Percentiles rank a stretch among this genome's conserved stretches.
Conservation (phyloP, 202 grass and related monocot species). For the Musa balbisiana region DNA sequence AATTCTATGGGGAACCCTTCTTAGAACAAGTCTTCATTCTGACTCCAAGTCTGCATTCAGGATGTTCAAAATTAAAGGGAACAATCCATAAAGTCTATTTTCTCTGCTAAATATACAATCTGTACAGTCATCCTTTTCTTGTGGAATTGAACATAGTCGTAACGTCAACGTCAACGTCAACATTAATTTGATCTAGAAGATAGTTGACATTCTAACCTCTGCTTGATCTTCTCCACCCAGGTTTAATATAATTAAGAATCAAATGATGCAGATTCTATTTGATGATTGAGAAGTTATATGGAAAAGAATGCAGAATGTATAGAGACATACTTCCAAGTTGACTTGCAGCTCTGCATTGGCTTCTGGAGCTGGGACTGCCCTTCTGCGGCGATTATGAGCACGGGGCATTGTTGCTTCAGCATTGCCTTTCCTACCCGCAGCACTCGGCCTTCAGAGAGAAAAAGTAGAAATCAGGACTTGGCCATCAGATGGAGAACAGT, state of each 20-base stretch:
- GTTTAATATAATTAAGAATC: background rate
- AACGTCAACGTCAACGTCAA: no score
- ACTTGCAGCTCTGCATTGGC: constrained; percentile 25
- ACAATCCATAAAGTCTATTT: no score
- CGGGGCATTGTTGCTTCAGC: background rate
- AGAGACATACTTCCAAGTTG: constrained; percentile 20
- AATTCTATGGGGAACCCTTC: no score
- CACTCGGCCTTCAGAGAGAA: background rate
- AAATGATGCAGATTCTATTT: background rate
- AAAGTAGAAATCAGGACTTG: background rate
- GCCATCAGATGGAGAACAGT: background rate
- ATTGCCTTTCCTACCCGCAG: background rate
- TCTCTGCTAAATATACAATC: no score
- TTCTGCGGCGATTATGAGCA: constrained; percentile 8
- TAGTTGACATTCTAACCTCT: no score
- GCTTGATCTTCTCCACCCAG: no score
- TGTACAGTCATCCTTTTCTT: no score
- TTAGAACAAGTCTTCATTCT: no score
- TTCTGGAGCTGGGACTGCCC: constrained; percentile 25
- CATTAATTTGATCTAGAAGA: no score
- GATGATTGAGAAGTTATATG: background rate
- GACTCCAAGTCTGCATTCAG: no score
- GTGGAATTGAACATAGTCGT: no score
- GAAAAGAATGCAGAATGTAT: background rate
- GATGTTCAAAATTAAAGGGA: no score